Percentiles rank a stretch among this genome's conserved stretches.
phyloP scores from a whole-genome alignment of 78 protist species.

The Capsaspora owczarzaki region DNA sequence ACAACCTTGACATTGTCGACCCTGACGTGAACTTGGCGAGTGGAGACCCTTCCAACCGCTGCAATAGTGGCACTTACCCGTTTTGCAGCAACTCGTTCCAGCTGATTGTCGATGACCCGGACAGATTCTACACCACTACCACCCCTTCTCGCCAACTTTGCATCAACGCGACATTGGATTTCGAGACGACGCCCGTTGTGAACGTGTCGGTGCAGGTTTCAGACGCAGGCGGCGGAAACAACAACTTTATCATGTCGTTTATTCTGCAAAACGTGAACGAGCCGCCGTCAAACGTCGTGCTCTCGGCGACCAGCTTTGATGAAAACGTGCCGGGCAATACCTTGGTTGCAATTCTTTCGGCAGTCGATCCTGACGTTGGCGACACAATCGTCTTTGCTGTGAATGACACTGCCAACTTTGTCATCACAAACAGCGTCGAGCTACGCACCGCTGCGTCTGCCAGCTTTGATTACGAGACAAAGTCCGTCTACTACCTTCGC shows the following conservation, averaged over 20 bases:
- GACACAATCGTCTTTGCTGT: background rate
- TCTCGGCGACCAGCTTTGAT: background rate
- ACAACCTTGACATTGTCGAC: background rate
- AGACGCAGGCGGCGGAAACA: background rate
- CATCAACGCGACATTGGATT: background rate
- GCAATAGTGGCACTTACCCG: no score
- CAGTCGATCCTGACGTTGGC: constrained; percentile 1
- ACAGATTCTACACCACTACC: background rate
- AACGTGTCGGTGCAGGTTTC: background rate
- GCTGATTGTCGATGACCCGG: background rate
- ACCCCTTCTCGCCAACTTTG: background rate
- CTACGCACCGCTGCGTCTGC: no score
- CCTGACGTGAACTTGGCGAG: no score
- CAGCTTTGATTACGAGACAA: background rate
- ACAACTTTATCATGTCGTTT: background rate
- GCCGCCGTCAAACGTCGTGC: background rate
- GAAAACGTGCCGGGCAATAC: background rate
- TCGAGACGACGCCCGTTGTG: background rate
- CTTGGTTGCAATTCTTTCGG: background rate
- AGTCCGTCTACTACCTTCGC: background rate
- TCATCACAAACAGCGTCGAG: no score
- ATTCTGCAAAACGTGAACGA: background rate
- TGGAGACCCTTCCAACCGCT: no score
- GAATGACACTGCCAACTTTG: background rate
- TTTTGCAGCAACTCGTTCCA: no score